Conservation (phyloP, 371 early-diverging fungal genomes). For the Blastocladiella emersonii region DNA sequence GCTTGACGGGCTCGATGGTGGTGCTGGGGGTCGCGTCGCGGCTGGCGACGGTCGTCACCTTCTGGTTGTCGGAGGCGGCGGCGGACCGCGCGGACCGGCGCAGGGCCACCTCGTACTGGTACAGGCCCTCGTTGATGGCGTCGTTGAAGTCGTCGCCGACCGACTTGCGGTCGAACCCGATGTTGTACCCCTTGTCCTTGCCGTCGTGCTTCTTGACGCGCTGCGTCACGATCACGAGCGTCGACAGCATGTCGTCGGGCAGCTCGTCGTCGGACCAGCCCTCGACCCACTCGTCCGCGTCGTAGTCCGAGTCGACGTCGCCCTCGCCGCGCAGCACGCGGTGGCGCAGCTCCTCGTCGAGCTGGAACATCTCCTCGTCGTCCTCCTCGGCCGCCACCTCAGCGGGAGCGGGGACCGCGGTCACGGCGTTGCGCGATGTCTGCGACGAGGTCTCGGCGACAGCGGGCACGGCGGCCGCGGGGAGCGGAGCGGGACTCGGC, state of each 20-base stretch:
- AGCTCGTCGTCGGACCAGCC: conserved; percentile 4
- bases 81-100: conserved; percentile 11
- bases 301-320: conserved; percentile 31
- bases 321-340: conserved; percentile 8
- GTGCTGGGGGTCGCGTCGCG: neutral
- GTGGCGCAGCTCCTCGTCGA: conserved; percentile 51
- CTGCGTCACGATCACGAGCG: neutral
- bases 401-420: no score
- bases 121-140: conserved; percentile 88
- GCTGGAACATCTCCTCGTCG: conserved; percentile 60
- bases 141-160: conserved; percentile 61
- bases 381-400: conserved; percentile 16
- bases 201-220: conserved; percentile 20
- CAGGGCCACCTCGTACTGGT: conserved; percentile 70
- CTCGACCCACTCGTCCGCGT: conserved; percentile 45
- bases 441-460: neutral
- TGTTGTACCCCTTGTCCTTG: conserved; percentile 11
- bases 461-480: neutral
- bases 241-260: neutral
- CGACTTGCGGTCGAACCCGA: conserved; percentile 43
- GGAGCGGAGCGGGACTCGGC: no score
- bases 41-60: neutral
- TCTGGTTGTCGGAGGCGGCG: neutral
- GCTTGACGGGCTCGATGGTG: conserved; percentile 1
- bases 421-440: no score